Conservation (phyloP, 2,329 filamentous ascomycete genomes). For the Pyrenophora graminea region DNA sequence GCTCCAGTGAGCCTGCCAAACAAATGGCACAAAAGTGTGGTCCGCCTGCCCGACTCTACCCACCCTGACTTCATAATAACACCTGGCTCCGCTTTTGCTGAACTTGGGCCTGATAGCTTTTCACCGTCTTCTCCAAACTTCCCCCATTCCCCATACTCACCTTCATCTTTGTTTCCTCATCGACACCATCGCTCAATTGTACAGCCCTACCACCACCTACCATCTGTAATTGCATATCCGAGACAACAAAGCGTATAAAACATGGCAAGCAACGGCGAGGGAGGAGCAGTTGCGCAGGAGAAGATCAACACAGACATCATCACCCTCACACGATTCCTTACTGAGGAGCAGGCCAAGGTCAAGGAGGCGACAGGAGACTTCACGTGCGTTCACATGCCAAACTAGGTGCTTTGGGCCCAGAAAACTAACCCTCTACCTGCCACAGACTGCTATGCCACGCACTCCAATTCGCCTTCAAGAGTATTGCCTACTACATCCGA, state of each 20-base stretch:
- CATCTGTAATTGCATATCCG: neutral
- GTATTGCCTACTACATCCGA: conserved; percentile 98
- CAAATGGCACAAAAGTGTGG: conserved; percentile 37
- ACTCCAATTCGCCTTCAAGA: conserved; percentile 99
- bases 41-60: conserved; percentile 47
- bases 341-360: conserved; percentile 92
- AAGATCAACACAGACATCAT: conserved; percentile 95
- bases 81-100: conserved; percentile 21
- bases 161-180: conserved; percentile 5
- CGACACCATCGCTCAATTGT: neutral
- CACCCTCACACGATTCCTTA: conserved; percentile 92
- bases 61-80: conserved; percentile 40
- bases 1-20: conserved; percentile 29
- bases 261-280: conserved; percentile 50
- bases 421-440: neutral
- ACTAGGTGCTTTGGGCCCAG: too few relatives aligned
- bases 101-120: conserved; percentile 10
- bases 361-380: conserved; percentile 97
- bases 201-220: neutral
- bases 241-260: conserved; percentile 5
- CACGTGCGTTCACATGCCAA: conserved; percentile 66
- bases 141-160: conserved; percentile 9
- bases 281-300: conserved; percentile 64
- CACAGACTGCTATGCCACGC: conserved; percentile 89
- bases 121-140: conserved; percentile 10